A percentile compares a stretch with the other conserved stretches of the same genome.
phyloP scores from a whole-genome alignment of 192 early-diverging fungal species.

The Coemansia reversa region DNA sequence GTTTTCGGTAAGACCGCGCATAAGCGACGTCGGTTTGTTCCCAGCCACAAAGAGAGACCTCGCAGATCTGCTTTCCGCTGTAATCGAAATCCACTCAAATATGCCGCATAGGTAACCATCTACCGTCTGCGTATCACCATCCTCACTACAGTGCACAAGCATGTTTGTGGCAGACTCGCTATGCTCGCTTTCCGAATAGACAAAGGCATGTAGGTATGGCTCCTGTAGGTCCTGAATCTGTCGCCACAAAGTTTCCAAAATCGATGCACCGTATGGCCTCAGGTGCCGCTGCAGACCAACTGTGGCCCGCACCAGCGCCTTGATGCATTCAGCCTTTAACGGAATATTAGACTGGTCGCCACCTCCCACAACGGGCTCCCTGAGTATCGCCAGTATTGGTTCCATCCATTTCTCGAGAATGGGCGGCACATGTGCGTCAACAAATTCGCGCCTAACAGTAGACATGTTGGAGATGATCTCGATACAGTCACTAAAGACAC shows the following conservation, averaged over 20 bases:
- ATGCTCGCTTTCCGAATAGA: constrained; percentile 43
- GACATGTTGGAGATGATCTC: constrained; percentile 82
- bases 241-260: constrained; percentile 42
- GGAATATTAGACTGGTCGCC: constrained; percentile 31
- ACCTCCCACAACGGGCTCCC: constrained; percentile 42
- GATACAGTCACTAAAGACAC: constrained; percentile 81
- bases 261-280: constrained; percentile 16
- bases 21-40: constrained; percentile 44
- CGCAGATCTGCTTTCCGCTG: constrained; percentile 28
- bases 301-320: constrained; percentile 31
- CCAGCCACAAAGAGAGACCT: constrained; percentile 36
- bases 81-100: constrained; percentile 49
- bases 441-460: constrained; percentile 69
- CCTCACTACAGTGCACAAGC: constrained; percentile 39
- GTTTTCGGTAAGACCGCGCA: constrained; percentile 59
- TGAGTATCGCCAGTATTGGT: constrained; percentile 64
- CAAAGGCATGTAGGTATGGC: constrained; percentile 44
- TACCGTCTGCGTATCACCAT: constrained; percentile 26
- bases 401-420: constrained; percentile 79
- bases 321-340: constrained; percentile 46
- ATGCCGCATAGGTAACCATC: constrained; percentile 41
- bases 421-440: constrained; percentile 69
- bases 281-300: constrained; percentile 37
- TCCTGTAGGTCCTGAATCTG: constrained; percentile 39
- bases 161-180: constrained; percentile 36